A percentile compares a stretch with the other conserved stretches of the same genome.
Evolutionary conservation across 768 basidiomycete genomes (phyloP).

Genomic region (Cystobasidium tubakii): DNA sequence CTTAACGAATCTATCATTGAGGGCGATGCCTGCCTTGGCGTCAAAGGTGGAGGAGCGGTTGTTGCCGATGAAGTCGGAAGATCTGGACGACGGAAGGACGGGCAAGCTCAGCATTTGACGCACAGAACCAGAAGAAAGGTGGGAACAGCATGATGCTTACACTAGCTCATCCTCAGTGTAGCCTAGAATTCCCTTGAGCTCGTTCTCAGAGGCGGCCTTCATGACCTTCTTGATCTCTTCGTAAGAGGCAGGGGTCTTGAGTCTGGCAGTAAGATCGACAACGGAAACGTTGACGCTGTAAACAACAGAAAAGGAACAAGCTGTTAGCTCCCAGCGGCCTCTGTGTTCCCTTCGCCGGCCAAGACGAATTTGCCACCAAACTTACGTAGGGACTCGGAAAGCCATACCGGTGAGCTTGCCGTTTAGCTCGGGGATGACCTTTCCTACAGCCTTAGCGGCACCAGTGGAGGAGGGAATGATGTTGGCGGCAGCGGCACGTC

Average conservation of each 20-base stretch:
- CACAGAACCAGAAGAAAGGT: conserved; percentile 53
- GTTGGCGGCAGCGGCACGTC: conserved; percentile 92
- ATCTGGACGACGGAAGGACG: neutral
- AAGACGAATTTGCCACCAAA: neutral
- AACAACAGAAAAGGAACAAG: neutral
- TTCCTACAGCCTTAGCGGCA: conserved; percentile 67
- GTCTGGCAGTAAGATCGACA: conserved; percentile 90
- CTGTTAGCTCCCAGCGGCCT: too few species aligned
- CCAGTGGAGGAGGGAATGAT: conserved; percentile 99
- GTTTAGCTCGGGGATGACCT: conserved; percentile 81
- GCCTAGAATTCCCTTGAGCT: conserved; percentile 63
- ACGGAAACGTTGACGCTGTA: conserved; percentile 69
- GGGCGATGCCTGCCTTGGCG: conserved; percentile 81
- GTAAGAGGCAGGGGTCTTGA: conserved; percentile 77
- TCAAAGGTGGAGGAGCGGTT: conserved; percentile 82
- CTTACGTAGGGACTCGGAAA: conserved; percentile 94
- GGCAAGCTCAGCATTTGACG: too few species aligned
- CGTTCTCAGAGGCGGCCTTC: conserved; percentile 68
- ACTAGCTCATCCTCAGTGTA: conserved; percentile 82
- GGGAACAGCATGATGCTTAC: conserved; percentile 84
- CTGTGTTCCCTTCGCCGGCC: neutral
- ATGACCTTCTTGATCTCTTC: conserved; percentile 81
- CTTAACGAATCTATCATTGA: conserved; percentile 92
- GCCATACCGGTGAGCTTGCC: conserved; percentile 90
- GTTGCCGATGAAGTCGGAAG: conserved; percentile 35